phyloP scores from a whole-genome alignment of 352 stramenopile genomes.

The Phytophthora ramorum region DNA sequence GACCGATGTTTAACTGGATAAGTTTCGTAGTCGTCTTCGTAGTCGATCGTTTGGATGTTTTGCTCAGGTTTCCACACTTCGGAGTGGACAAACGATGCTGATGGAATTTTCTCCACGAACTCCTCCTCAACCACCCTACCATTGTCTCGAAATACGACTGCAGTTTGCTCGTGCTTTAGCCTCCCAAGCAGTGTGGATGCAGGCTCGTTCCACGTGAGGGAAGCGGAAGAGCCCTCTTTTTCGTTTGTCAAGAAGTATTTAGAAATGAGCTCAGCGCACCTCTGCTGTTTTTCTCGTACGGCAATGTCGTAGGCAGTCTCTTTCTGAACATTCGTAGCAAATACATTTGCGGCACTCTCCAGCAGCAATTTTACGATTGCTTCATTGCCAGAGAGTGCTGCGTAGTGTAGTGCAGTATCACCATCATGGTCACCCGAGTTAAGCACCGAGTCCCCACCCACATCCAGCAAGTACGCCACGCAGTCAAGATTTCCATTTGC shows the following conservation, averaged over 20 bases:
- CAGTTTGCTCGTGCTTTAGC: conserved; percentile 21
- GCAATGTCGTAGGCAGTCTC: conserved; percentile 78
- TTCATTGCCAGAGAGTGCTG: conserved; percentile 64
- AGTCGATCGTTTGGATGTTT: not conserved
- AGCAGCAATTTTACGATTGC: conserved; percentile 74
- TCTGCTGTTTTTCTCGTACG: conserved; percentile 53
- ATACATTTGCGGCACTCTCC: conserved; percentile 79
- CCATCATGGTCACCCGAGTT: conserved; percentile 81
- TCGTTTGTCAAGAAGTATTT: conserved; percentile 60
- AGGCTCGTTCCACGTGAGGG: conserved; percentile 49
- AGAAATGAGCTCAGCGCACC: conserved; percentile 58
- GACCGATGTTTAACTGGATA: conserved; percentile 24
- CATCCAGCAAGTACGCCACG: conserved; percentile 84
- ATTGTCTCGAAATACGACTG: conserved; percentile 20
- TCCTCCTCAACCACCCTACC: conserved; percentile 28
- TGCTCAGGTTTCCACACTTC: conserved; percentile 19
- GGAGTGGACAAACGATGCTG: conserved; percentile 15
- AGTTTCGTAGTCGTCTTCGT: conserved; percentile 16
- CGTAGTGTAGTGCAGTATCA: conserved; percentile 83
- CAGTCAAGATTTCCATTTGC: conserved; percentile 69
- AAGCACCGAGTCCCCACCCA: conserved; percentile 80
- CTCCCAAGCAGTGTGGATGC: conserved; percentile 50
- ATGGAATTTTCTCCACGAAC: conserved; percentile 22
- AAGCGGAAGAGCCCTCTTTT: conserved; percentile 27
- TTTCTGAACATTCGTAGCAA: conserved; percentile 60